A percentile compares a stretch with the other conserved stretches of the same genome.
phyloP scores from a whole-genome alignment of 495 filamentous ascomycete genomes.

The Tricharina praecox region DNA sequence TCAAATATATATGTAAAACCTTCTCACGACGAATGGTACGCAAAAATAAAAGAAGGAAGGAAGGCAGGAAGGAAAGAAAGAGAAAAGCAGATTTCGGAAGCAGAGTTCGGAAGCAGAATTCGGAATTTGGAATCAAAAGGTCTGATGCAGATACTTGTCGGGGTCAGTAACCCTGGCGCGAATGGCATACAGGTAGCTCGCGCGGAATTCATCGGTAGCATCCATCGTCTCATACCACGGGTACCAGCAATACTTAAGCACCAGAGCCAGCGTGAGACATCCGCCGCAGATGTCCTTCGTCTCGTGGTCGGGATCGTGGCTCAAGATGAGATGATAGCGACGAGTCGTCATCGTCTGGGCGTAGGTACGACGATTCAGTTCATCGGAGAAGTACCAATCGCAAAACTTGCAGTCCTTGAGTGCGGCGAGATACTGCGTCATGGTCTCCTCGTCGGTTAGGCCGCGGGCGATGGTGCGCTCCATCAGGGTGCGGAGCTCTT shows the following conservation, averaged over 20 bases:
- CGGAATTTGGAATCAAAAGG: too few relatives aligned
- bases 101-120: too few relatives aligned
- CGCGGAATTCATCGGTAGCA: neutral
- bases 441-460: neutral
- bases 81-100: too few relatives aligned
- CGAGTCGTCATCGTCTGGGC: slow-evolving; percentile 1
- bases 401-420: neutral
- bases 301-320: neutral
- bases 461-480: neutral
- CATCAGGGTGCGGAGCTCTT: neutral
- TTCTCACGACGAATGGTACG: too few relatives aligned
- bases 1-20: too few relatives aligned
- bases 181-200: neutral
- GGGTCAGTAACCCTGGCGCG: neutral
- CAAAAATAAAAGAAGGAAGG: too few relatives aligned
- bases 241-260: slow-evolving; percentile 2
- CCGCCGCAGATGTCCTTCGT: neutral
- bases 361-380: neutral
- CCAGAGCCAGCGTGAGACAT: neutral
- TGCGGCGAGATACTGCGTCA: neutral
- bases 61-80: too few relatives aligned
- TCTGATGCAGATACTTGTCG: too few relatives aligned
- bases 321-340: neutral
- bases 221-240: neutral
- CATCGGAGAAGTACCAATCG: neutral